Percentiles rank a stretch among this genome's conserved stretches.
These are phyloP conservation scores for Moricandia arvensis DNA, from an alignment of 345 rosid genomes.

Conservation along the genomic window DNA sequence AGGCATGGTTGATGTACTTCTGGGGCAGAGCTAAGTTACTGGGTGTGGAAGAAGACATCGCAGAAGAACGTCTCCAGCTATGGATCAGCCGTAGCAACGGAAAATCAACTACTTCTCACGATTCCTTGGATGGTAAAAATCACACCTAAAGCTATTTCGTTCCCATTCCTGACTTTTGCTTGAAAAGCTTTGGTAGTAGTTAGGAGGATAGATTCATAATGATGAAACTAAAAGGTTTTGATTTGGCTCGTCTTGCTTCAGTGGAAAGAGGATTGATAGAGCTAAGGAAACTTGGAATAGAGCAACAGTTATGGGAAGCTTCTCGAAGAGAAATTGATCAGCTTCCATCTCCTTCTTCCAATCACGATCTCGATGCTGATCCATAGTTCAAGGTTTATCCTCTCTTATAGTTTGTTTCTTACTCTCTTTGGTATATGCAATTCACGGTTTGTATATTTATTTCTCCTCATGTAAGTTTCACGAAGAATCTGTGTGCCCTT, in stretches of 20 bases:
- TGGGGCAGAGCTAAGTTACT: conserved; percentile 82
- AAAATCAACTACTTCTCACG: conserved; percentile 60
- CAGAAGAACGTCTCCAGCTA: conserved; percentile 71
- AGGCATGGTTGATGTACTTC: conserved; percentile 91
- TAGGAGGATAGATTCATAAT: too few species aligned
- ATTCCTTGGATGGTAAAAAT: conserved; percentile 73
- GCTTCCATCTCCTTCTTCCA: conserved; percentile 34
- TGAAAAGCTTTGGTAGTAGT: not conserved
- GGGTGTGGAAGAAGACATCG: conserved; percentile 76
- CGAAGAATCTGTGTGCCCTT: conserved; percentile 2
- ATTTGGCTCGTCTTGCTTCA: conserved; percentile 32
- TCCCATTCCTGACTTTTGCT: not conserved
- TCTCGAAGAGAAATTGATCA: conserved; percentile 70
- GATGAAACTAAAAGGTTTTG: not conserved
- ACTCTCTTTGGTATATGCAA: conserved; percentile 4
- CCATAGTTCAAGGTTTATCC: conserved; percentile 22
- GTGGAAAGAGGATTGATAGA: conserved; percentile 80
- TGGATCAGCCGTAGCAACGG: conserved; percentile 65
- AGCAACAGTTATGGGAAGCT: conserved; percentile 92
- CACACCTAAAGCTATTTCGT: not conserved
- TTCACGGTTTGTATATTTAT: conserved; percentile 29
- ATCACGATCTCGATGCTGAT: conserved; percentile 33
- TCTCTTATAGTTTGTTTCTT: not conserved
- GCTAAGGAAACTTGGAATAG: conserved; percentile 82
- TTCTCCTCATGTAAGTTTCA: conserved; percentile 17